Conservation (phyloP, 73 alveolate genomes). For the Stentor roeselii region DNA sequence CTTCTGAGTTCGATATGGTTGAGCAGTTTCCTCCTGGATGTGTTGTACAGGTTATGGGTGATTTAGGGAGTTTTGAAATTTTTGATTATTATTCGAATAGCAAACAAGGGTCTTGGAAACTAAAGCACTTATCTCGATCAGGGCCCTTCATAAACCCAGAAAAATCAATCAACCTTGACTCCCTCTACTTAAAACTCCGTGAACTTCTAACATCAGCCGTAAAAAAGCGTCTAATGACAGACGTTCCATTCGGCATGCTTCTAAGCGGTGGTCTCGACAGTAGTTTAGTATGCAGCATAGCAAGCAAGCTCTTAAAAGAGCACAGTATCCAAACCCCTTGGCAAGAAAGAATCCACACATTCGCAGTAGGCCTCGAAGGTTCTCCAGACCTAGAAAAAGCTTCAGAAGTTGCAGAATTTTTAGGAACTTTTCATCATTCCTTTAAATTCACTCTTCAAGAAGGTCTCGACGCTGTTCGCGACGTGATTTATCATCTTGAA, state of each 20-base stretch:
- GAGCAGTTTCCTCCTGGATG: conserved; percentile 54
- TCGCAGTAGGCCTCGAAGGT: conserved; percentile 72
- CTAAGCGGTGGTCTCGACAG: conserved; percentile 52
- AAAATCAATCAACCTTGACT: neutral
- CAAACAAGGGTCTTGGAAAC: neutral
- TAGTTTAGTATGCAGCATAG: conserved; percentile 50
- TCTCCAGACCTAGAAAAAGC: conserved; percentile 72
- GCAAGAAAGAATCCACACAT: conserved; percentile 46
- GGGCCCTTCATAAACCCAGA: neutral
- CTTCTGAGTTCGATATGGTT: conserved; percentile 42
- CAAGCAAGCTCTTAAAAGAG: conserved; percentile 37
- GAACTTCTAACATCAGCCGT: conserved; percentile 47
- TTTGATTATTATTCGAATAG: neutral
- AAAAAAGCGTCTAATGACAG: conserved; percentile 47
- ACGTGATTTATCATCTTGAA: conserved; percentile 80
- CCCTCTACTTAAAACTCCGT: conserved; percentile 38
- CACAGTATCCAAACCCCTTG: conserved; percentile 36
- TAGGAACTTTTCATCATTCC: conserved; percentile 75
- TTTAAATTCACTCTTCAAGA: conserved; percentile 74
- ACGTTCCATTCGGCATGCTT: conserved; percentile 73
- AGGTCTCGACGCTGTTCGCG: conserved; percentile 71
- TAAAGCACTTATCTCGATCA: neutral
- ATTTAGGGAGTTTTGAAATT: neutral
- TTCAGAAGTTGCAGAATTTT: conserved; percentile 52
- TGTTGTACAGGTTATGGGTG: neutral